Conservation (phyloP, 768 basidiomycete genomes). For the Clitopilus hobsonii region DNA sequence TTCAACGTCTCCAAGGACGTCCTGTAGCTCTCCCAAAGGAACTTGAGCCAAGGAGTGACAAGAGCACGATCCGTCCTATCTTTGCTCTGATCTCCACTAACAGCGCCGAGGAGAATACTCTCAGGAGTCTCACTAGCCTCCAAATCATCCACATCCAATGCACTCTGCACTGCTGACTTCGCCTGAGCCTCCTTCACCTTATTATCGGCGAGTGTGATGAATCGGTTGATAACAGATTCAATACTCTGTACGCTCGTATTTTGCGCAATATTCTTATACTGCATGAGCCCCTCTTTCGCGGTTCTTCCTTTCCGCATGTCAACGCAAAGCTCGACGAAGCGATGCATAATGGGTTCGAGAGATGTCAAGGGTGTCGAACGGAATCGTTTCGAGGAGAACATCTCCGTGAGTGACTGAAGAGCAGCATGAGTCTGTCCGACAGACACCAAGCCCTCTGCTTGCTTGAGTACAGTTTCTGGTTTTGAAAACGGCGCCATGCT, state of each 20-base stretch:
- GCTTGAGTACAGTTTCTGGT: conserved; percentile 87
- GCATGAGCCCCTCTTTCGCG: conserved; percentile 93
- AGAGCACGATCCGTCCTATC: conserved; percentile 92
- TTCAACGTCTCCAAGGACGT: conserved; percentile 94
- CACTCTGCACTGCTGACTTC: conserved; percentile 72
- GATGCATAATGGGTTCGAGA: conserved; percentile 93
- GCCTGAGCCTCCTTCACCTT: conserved; percentile 86
- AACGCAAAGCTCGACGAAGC: conserved; percentile 95
- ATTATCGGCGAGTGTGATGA: conserved; percentile 74
- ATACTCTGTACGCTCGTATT: conserved; percentile 88
- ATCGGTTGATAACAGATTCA: conserved; percentile 84
- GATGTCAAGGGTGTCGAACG: conserved; percentile 82
- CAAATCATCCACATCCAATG: conserved; percentile 87
- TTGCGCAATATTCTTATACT: conserved; percentile 97
- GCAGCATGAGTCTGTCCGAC: conserved; percentile 90
- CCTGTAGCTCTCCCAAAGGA: conserved; percentile 98
- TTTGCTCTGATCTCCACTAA: conserved; percentile 85
- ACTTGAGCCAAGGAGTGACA: conserved; percentile 96
- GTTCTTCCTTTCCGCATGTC: conserved; percentile 90
- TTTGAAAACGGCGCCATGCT: conserved; percentile 87
- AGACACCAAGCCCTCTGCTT: conserved; percentile 90
- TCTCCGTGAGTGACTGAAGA: conserved; percentile 84
- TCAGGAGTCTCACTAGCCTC: conserved; percentile 95
- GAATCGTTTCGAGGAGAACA: conserved; percentile 93
- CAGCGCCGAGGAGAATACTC: conserved; percentile 85